Base-by-base conservation (phyloP, 371 early-diverging fungal genomes). In the Capniomyces stellatus region DNA sequence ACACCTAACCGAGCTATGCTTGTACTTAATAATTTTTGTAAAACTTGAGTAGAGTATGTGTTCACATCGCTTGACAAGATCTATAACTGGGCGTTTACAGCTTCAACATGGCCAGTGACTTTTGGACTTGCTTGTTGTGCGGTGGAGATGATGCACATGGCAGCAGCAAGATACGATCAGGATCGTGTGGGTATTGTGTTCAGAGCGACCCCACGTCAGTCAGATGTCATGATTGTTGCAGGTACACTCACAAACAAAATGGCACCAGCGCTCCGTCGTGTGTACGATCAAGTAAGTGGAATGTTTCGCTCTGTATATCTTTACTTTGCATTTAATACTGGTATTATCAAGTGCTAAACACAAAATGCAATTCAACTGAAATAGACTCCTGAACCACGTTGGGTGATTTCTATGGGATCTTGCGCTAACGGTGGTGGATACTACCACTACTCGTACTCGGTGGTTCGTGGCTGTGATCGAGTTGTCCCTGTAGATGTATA, bases 361-460 rank as follows among this genome's bases (percentile, higher is more conserved):
- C n/a, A n/a, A n/a, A n/a, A 58, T 43, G 61, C 48, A 89, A 77
- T 87, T 88, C n/a, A n/a, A n/a, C n/a, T n/a, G n/a, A n/a, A n/a
- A n/a, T n/a, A n/a, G 89, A 52, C 25, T 2, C 94, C 96, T 47
- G 91, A 92, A 67, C 96, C 96, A 28, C 86, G 93, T 55, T 95
- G 96, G 96, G 96, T 96, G 22, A 90, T 96, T 50, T 91, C 92
- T 25, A 96, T 96, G 97, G 97, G 97, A 31, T 83, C 84, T 53
- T 96, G 97, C 63, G 97, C 97, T 25, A 96, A 96, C 67, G 95
- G 97, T 61, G 97, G 97, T 63, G 97, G 97, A 51, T 96, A 96
- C 75, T 96, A 96, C 68, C 97, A 96, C 70, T 96, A 96, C 75
- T 85, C 87, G 51, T 96, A 95, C 70, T 77, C 92, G 43, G 96